Conservation (phyloP, 2,329 filamentous ascomycete species). For the Exserohilum turcica region DNA sequence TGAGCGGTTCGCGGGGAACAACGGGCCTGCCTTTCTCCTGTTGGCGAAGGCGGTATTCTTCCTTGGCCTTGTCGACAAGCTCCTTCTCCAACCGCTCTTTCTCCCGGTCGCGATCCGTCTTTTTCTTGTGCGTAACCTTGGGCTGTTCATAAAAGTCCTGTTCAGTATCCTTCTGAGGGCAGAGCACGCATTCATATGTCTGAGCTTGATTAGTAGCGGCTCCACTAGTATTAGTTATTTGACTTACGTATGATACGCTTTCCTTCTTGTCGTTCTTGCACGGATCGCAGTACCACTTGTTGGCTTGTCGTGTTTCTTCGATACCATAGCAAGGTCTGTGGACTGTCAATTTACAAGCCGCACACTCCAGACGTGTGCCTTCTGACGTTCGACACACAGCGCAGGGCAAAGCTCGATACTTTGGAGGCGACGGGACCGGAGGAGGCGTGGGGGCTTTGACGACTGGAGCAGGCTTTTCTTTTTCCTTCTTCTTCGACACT, state of each 20-base stretch:
- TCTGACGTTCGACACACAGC: slow-evolving; percentile 80
- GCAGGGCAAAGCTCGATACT: slow-evolving; percentile 79
- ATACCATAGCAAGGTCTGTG: slow-evolving; percentile 95
- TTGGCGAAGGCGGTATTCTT: slow-evolving; percentile 83
- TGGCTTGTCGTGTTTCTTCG: slow-evolving; percentile 65
- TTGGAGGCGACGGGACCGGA: slow-evolving; percentile 75
- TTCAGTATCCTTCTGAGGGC: slow-evolving; percentile 79
- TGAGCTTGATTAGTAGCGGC: slow-evolving; percentile 43
- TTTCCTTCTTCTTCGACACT: slow-evolving; percentile 48
- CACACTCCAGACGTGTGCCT: slow-evolving; percentile 66
- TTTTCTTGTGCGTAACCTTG: slow-evolving; percentile 82
- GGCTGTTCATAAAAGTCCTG: slow-evolving; percentile 84
- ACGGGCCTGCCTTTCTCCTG: slow-evolving; percentile 81
- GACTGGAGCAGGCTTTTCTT: slow-evolving; percentile 54
- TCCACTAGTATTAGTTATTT: not conserved
- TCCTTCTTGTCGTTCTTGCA: slow-evolving; percentile 93
- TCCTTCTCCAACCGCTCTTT: slow-evolving; percentile 87
- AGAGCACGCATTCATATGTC: slow-evolving; percentile 92
- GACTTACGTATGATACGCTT: slow-evolving; percentile 81
- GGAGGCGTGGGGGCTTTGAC: slow-evolving; percentile 59
- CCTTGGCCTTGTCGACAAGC: slow-evolving; percentile 75
- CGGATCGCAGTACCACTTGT: slow-evolving; percentile 94
- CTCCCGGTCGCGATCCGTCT: slow-evolving; percentile 87
- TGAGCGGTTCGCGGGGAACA: slow-evolving; percentile 86
- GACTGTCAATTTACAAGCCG: slow-evolving; percentile 87